These are phyloP conservation scores for Zoysia pacifica DNA, from an alignment of 176 grass and related monocot genomes.

Conservation along the genomic window DNA sequence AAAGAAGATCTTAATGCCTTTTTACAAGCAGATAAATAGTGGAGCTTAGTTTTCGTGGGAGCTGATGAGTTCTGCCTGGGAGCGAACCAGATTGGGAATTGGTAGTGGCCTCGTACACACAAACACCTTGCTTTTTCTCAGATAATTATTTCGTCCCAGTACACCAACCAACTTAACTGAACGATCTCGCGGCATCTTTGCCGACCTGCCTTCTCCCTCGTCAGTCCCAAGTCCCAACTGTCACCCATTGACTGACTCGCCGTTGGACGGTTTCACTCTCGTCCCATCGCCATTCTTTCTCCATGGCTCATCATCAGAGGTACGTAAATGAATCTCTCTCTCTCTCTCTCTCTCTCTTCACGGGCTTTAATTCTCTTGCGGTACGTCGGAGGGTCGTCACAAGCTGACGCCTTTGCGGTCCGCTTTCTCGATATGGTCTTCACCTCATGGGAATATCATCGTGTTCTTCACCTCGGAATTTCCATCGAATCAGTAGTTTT, in stretches of 20 bases:
- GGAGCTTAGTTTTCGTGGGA: too few species aligned
- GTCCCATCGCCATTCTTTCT: background rate
- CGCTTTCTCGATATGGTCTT: background rate
- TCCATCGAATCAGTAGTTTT: background rate
- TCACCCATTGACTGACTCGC: constrained; percentile 32
- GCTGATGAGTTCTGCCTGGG: background rate
- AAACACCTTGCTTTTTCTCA: background rate
- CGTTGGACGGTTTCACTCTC: constrained; percentile 5
- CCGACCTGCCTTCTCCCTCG: background rate
- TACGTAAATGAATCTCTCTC: background rate
- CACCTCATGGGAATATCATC: background rate
- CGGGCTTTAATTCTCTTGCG: background rate
- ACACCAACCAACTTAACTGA: constrained; percentile 38
- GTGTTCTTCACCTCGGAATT: background rate
- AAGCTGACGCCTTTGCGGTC: constrained; percentile 16
- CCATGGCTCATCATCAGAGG: constrained; percentile 31
- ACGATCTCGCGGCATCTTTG: background rate
- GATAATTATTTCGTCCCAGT: constrained; percentile 8
- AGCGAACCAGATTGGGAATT: background rate
- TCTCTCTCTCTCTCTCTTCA: background rate
- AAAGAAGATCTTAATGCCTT: too few species aligned
- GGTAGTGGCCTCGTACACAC: background rate
- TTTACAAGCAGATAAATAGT: too few species aligned
- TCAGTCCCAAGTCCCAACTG: background rate
- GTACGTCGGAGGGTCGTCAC: background rate